phyloP scores from a whole-genome alignment of 345 rosid genomes.

The Syzygium jambos region DNA sequence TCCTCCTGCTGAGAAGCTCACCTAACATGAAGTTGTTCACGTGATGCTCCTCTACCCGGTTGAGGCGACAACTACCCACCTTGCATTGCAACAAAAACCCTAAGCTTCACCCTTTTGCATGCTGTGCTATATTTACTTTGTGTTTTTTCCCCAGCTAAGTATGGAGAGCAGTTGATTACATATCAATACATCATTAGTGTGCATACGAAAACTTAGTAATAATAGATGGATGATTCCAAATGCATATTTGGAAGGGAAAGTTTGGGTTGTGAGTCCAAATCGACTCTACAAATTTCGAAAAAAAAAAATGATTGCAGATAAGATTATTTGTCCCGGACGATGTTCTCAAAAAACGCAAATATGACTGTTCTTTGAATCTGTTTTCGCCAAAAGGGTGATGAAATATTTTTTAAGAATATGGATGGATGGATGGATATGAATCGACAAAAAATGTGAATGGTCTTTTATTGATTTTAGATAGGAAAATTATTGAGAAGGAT shows the following conservation, averaged over 20 bases:
- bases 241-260: neutral
- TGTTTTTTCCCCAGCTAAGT: too few species aligned
- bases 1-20: neutral
- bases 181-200: neutral
- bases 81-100: neutral
- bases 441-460: neutral
- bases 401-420: neutral
- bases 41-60: neutral
- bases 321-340: neutral
- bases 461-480: fast-evolving
- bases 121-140: neutral
- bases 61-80: neutral
- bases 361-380: neutral
- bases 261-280: neutral
- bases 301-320: neutral
- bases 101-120: neutral
- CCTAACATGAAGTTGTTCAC: neutral
- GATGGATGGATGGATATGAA: neutral
- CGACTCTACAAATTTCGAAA: neutral
- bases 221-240: neutral
- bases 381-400: neutral
- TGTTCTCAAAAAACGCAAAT: too few species aligned
- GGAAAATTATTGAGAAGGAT: neutral
- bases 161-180: too few species aligned
- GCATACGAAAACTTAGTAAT: neutral